phyloP scores from a whole-genome alignment of 306 rosid species.

The Casuarina equisetifolia region DNA sequence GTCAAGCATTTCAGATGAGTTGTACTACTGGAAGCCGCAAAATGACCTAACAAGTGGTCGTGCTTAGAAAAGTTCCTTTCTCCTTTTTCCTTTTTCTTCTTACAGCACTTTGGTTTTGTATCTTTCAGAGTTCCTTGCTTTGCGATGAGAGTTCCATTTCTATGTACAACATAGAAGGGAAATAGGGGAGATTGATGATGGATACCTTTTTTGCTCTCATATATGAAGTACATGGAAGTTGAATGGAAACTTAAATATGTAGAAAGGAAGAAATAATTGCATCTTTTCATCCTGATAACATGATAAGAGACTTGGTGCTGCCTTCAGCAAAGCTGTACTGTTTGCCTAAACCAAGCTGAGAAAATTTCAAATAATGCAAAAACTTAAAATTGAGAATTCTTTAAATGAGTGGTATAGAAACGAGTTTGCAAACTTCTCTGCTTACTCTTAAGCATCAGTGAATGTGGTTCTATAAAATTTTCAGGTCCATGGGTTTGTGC shows the following conservation, averaged over 20 bases:
- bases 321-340: not conserved
- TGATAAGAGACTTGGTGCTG: not conserved
- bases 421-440: slow-evolving; percentile 5
- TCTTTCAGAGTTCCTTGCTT: not conserved
- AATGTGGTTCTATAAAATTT: slow-evolving; percentile 24
- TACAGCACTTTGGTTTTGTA: not conserved
- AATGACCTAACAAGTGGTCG: not conserved
- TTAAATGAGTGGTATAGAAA: slow-evolving; percentile 19
- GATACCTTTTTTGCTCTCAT: not conserved
- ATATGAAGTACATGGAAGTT: not conserved
- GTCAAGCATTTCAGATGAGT: not conserved
- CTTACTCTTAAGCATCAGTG: not conserved
- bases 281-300: not conserved
- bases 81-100: not conserved
- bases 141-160: not conserved
- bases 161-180: not conserved
- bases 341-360: not conserved
- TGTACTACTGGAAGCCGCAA: not conserved
- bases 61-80: not conserved
- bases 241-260: not conserved
- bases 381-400: slow-evolving; percentile 5
- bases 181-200: not conserved
- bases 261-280: not conserved
- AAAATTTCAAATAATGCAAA: not conserved
- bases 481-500: slow-evolving; percentile 98